Conservation (phyloP, 305 asterid genomes). For the Salvia sclarea region DNA sequence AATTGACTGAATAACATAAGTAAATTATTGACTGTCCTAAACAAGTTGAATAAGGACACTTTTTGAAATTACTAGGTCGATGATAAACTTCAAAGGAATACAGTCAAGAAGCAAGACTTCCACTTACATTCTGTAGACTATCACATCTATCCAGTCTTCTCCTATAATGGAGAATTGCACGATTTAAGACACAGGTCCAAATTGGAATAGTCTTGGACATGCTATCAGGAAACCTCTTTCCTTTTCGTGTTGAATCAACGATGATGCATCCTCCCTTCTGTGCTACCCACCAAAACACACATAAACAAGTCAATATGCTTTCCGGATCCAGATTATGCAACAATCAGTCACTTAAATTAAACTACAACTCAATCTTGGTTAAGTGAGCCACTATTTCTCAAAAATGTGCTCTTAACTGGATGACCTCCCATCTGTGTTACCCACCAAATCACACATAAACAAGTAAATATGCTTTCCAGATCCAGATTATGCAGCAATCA, state of each 20-base stretch:
- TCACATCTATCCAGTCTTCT: slow-evolving; percentile 5
- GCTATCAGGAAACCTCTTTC: slow-evolving; percentile 97
- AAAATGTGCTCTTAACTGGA: neutral
- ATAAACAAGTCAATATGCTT: slow-evolving; percentile 27
- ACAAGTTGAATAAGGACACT: slow-evolving; percentile 16
- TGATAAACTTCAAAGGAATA: slow-evolving; percentile 4
- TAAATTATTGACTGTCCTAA: neutral
- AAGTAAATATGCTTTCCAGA: slow-evolving; percentile 25
- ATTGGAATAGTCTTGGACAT: slow-evolving; percentile 97
- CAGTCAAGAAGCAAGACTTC: neutral
- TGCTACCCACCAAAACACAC: slow-evolving; percentile 53
- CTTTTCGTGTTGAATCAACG: slow-evolving; percentile 89
- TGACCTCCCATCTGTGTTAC: slow-evolving; percentile 98
- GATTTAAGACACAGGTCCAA: slow-evolving; percentile 94
- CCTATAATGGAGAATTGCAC: slow-evolving; percentile 61
- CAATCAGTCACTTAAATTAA: neutral
- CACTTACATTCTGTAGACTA: slow-evolving; percentile 49
- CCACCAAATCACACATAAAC: slow-evolving; percentile 37
- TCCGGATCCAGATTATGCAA: neutral
- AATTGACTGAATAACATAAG: neutral
- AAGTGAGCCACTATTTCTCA: neutral
- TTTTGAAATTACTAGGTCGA: slow-evolving; percentile 9
- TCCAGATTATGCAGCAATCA: neutral
- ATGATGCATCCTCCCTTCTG: slow-evolving; percentile 98
- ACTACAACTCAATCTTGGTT: neutral